Evolutionary conservation across 768 basidiomycete species (phyloP).

Genomic region (Mycena vulgaris): DNA sequence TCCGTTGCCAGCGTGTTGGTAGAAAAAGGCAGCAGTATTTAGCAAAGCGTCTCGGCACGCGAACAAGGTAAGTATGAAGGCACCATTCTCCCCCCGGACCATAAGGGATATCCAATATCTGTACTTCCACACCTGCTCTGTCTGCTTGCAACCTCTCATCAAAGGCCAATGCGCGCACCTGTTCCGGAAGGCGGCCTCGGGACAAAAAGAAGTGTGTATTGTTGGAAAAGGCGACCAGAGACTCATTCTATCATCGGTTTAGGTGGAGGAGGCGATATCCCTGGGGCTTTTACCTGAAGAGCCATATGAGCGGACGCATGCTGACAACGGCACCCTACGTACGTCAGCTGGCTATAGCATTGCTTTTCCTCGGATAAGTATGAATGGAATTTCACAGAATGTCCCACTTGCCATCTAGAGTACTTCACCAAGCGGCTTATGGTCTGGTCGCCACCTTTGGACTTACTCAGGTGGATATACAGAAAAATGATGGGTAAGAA

Average conservation of each 20-base stretch:
- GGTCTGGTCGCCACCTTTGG: conserved; percentile 1
- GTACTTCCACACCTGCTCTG: no score
- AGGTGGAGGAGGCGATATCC: not conserved
- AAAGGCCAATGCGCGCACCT: no score
- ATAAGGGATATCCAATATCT: not conserved
- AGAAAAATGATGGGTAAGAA: not conserved
- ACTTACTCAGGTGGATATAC: not conserved
- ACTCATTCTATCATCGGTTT: no score
- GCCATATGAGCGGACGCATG: not conserved
- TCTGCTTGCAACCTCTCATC: no score
- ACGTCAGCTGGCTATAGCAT: not conserved
- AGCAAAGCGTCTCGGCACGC: no score
- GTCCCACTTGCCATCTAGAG: conserved; percentile 4
- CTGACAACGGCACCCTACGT: not conserved
- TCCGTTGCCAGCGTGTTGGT: no score
- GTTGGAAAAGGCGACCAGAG: no score
- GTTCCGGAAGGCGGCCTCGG: no score
- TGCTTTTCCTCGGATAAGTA: not conserved
- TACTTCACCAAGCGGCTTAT: not conserved
- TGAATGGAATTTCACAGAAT: not conserved
- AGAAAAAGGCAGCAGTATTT: no score
- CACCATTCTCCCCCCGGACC: no score
- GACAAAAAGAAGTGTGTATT: no score
- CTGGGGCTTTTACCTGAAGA: not conserved
- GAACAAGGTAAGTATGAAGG: no score